phyloP scores from a whole-genome alignment of 2,329 filamentous ascomycete species.

The Colletotrichum lini region DNA sequence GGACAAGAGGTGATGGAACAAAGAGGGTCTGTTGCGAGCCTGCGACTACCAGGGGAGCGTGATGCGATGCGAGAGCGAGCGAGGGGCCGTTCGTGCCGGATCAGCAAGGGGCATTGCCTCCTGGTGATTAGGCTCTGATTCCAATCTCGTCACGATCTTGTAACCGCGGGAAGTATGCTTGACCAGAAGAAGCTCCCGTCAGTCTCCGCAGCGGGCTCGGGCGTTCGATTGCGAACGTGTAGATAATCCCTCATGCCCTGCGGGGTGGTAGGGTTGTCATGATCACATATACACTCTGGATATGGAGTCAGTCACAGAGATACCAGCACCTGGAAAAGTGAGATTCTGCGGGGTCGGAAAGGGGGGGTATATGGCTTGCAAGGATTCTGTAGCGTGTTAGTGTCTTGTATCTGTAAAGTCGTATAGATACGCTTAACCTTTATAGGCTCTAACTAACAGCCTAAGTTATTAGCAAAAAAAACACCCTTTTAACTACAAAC shows the following conservation, averaged over 20 bases:
- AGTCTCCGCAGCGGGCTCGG: conserved; percentile 21
- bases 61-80: conserved; percentile 15
- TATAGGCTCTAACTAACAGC: too few species aligned
- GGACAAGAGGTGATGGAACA: not conserved
- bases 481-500: too few species aligned
- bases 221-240: conserved; percentile 28
- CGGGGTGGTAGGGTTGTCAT: conserved; percentile 9
- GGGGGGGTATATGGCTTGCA: not conserved
- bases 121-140: conserved; percentile 1
- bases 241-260: conserved; percentile 23
- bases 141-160: conserved; percentile 14
- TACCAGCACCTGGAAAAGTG: too few species aligned
- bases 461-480: too few species aligned
- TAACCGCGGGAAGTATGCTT: conserved; percentile 27
- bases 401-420: too few species aligned
- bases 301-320: too few species aligned
- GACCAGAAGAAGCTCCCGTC: conserved; percentile 29
- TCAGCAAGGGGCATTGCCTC: not conserved
- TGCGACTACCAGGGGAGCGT: not conserved
- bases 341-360: not conserved
- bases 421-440: too few species aligned
- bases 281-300: not conserved
- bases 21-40: not conserved
- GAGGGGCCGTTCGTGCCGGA: conserved; percentile 1
- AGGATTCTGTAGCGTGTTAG: too few species aligned